Evolutionary conservation across 2,329 filamentous ascomycete genomes (phyloP), one percentile per base, ranked within the genome.

Genomic region (Drechmeria coniospora): DNA sequence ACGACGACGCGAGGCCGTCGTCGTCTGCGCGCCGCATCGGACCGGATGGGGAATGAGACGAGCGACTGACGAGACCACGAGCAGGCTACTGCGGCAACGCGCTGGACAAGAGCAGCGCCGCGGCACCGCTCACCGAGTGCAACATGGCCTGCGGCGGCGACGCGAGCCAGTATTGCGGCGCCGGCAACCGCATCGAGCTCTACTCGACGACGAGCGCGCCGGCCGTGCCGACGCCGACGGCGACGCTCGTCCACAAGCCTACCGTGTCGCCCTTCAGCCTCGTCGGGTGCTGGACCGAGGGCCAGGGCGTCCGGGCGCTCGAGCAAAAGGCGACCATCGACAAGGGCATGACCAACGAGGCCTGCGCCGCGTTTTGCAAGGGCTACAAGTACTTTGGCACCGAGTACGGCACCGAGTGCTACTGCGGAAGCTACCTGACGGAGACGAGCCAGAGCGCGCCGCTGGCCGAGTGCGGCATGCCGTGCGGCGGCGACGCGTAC

Each of bases 1-100:
- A n/a, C n/a, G n/a, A n/a, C n/a, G n/a, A n/a, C n/a, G n/a, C n/a
- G n/a, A n/a, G n/a, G n/a, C n/a, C n/a, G n/a, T n/a, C n/a, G n/a
- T n/a, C n/a, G n/a, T n/a, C n/a, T n/a, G n/a, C n/a, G n/a, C n/a
- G n/a, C n/a, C n/a, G n/a, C n/a, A n/a, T n/a, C n/a, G n/a, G n/a
- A n/a, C n/a, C n/a, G n/a, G n/a, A n/a, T n/a, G n/a, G n/a, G n/a
- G n/a, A n/a, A n/a, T n/a, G n/a, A n/a, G n/a, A n/a, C n/a, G n/a
- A n/a, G n/a, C n/a, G n/a, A n/a, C n/a, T n/a, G n/a, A n/a, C n/a
- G n/a, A n/a, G n/a, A n/a, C n/a, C n/a, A 3, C 8, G 21, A 24
- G 40, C 25, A 56, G 52, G 54, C 42, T 66, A 61, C 37, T 68
- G 63, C 41, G 62, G 60, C 19, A 58, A 65, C 37, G 44, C 41